These are phyloP conservation scores for Alloteropsis semialata DNA, from an alignment of 176 grass and related monocot genomes.

Conservation along the genomic window DNA sequence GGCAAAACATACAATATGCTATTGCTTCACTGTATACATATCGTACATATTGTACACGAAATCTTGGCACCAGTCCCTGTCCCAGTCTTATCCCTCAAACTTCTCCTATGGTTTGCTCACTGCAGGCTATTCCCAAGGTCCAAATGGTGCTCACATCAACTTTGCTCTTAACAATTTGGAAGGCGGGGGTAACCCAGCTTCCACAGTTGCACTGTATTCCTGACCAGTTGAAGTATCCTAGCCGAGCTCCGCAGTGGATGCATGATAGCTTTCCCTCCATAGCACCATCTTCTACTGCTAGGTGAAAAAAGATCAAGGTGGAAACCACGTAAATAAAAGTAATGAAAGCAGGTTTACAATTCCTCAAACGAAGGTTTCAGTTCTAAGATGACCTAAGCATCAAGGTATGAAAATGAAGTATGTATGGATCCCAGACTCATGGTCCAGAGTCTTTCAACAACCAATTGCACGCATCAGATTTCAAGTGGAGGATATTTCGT, in stretches of 20 bases:
- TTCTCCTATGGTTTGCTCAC: not conserved
- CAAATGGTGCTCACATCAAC: constrained; percentile 58
- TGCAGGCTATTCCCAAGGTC: not conserved
- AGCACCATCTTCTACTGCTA: too few relatives aligned
- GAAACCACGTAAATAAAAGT: too few relatives aligned
- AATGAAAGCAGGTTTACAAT: too few relatives aligned
- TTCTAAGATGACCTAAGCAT: not conserved
- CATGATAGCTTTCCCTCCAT: too few relatives aligned
- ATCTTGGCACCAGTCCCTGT: not conserved
- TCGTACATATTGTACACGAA: not conserved
- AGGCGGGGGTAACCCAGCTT: constrained; percentile 87
- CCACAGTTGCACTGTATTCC: constrained; percentile 92
- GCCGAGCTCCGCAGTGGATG: too few relatives aligned
- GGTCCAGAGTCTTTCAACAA: not conserved
- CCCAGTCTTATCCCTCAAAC: not conserved
- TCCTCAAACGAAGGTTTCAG: too few relatives aligned
- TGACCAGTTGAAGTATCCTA: constrained; percentile 93
- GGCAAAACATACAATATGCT: not conserved
- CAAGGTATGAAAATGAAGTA: not conserved
- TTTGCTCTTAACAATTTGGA: constrained; percentile 90
- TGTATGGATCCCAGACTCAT: not conserved
- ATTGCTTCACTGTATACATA: not conserved
- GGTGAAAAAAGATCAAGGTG: too few relatives aligned
- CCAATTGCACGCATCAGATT: not conserved
- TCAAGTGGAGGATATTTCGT: not conserved